phyloP scores from a whole-genome alignment of 2,329 filamentous ascomycete genomes.

The Cladorrhinum sp. region DNA sequence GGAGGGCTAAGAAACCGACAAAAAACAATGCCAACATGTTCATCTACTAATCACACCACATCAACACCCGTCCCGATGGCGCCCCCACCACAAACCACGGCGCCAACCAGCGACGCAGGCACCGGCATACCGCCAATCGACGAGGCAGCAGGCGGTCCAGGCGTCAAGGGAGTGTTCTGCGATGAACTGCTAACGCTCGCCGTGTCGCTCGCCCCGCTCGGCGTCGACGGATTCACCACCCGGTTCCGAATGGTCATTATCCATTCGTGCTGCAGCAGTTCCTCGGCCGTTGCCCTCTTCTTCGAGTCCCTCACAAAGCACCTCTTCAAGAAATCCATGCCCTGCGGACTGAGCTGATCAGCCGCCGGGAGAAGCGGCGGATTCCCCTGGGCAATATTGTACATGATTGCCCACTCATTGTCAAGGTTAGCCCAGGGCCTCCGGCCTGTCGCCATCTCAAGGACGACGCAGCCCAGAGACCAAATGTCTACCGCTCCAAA shows the following conservation, averaged over 20 bases:
- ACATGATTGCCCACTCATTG: conserved; percentile 99
- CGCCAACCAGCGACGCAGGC: conserved; percentile 28
- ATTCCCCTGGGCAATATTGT: conserved; percentile 97
- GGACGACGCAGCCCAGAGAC: conserved; percentile 93
- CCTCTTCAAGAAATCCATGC: conserved; percentile 81
- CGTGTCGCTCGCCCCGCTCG: conserved; percentile 53
- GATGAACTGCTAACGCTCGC: conserved; percentile 31
- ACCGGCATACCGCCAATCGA: conserved; percentile 32
- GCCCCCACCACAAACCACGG: background rate
- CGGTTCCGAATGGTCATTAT: conserved; percentile 64
- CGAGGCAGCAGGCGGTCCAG: conserved; percentile 5
- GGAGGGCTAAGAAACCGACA: background rate
- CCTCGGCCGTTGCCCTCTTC: conserved; percentile 75
- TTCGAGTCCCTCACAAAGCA: conserved; percentile 86
- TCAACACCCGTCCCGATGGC: background rate
- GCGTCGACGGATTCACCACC: conserved; percentile 62
- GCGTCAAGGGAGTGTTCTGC: conserved; percentile 34
- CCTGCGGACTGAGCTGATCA: conserved; percentile 80
- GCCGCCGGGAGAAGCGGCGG: conserved; percentile 76
- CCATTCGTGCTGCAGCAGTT: conserved; percentile 94
- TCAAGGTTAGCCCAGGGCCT: conserved; percentile 93
- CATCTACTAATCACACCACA: background rate
- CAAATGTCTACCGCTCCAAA: conserved; percentile 90
- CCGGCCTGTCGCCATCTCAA: conserved; percentile 95
- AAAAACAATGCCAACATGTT: background rate